phyloP scores from a whole-genome alignment of 768 basidiomycete genomes.

The Filobasidium floriforme region DNA sequence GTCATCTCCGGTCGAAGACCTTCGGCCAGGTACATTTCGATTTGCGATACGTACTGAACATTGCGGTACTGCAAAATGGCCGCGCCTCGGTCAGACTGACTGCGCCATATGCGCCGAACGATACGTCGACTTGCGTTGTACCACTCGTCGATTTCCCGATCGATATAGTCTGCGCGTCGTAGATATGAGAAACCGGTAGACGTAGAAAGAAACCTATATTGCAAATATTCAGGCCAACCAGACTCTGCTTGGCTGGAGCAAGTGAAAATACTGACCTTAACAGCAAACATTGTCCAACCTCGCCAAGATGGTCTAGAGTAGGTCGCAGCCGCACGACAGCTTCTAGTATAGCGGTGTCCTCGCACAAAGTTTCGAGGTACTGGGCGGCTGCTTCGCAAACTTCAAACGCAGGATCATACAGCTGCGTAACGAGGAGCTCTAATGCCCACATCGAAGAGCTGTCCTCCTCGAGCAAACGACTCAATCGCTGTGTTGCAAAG shows the following conservation, averaged over 20 bases:
- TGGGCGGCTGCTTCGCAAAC: conserved; percentile 85
- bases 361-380: conserved; percentile 82
- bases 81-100: neutral
- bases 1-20: no score
- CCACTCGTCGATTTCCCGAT: conserved; percentile 92
- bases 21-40: conserved; percentile 59
- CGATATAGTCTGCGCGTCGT: conserved; percentile 83
- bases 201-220: conserved; percentile 79
- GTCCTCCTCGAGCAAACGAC: conserved; percentile 63
- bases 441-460: conserved; percentile 75
- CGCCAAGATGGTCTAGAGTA: conserved; percentile 88
- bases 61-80: conserved; percentile 70
- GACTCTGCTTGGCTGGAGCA: no score
- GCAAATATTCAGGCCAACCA: neutral
- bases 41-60: conserved; percentile 81
- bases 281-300: conserved; percentile 77
- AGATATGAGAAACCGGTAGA: conserved; percentile 86
- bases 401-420: conserved; percentile 85
- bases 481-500: conserved; percentile 80
- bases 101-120: neutral
- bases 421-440: conserved; percentile 81
- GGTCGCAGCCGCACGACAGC: conserved; percentile 91
- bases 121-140: conserved; percentile 60
- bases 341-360: conserved; percentile 71
- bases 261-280: conserved; percentile 58